Percentiles rank a stretch among this genome's conserved stretches.
These are phyloP conservation scores for Leishmania aethiopica DNA, from an alignment of 208 protist species.

Conservation along the genomic window DNA sequence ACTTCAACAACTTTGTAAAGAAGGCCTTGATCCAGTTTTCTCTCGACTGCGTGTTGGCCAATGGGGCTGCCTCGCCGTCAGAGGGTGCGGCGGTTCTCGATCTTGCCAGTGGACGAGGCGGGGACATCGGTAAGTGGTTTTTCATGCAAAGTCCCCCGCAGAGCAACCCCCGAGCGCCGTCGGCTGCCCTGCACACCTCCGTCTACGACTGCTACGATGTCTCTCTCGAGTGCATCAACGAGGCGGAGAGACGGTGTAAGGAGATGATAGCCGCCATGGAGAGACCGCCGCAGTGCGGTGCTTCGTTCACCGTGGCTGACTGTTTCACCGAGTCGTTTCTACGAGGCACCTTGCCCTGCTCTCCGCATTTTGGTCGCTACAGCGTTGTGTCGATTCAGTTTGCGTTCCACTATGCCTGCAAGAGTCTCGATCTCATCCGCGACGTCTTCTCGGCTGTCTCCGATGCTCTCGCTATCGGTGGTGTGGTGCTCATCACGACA, in stretches of 20 bases:
- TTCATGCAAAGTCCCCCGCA: constrained; percentile 64
- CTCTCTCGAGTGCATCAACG: constrained; percentile 67
- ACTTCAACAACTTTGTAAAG: constrained; percentile 91
- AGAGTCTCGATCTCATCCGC: constrained; percentile 45
- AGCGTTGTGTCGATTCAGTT: constrained; percentile 86
- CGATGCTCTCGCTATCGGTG: constrained; percentile 45
- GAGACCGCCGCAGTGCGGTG: constrained; percentile 26
- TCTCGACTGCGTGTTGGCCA: constrained; percentile 42
- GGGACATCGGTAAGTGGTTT: constrained; percentile 91
- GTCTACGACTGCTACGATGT: constrained; percentile 80
- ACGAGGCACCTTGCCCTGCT: constrained; percentile 28
- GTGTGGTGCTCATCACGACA: constrained; percentile 80
- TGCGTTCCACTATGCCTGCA: constrained; percentile 89
- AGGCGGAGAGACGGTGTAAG: constrained; percentile 65
- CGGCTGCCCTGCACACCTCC: constrained; percentile 10
- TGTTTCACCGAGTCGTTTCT: constrained; percentile 79
- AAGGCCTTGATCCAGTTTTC: constrained; percentile 80
- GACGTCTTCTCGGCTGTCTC: constrained; percentile 48
- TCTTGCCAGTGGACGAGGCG: constrained; percentile 79
- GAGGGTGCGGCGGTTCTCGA: constrained; percentile 56
- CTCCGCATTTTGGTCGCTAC: constrained; percentile 51
- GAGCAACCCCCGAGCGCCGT: constrained; percentile 1
- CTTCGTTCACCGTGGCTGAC: constrained; percentile 72
- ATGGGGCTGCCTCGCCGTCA: constrained; percentile 9
- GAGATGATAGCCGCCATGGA: constrained; percentile 11